phyloP scores from a whole-genome alignment of 2,329 filamentous ascomycete species.

The Phaeophleospora eucalypticola region DNA sequence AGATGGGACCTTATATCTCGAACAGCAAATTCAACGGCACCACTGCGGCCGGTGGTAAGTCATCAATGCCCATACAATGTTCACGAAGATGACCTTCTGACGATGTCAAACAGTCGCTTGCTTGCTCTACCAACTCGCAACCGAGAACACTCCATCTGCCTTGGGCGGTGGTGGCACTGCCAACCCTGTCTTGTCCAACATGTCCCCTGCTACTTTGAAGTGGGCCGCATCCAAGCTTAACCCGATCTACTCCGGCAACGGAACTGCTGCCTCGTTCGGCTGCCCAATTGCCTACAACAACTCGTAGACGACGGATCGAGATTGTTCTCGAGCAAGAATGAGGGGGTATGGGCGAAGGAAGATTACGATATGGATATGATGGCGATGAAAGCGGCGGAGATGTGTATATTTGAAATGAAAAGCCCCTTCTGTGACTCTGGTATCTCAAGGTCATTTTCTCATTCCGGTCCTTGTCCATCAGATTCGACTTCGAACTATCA shows the following conservation, averaged over 20 bases:
- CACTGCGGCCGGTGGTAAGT: slow-evolving; percentile 20
- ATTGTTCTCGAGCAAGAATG: background rate
- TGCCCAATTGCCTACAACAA: slow-evolving; percentile 10
- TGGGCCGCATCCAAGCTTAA: slow-evolving; percentile 15
- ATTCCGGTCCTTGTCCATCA: no score
- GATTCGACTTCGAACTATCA: no score
- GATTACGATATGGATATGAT: no score
- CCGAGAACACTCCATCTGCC: slow-evolving; percentile 22
- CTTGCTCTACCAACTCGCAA: slow-evolving; percentile 41
- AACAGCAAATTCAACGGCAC: slow-evolving; percentile 35
- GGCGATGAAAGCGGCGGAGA: no score
- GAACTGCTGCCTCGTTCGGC: slow-evolving; percentile 5
- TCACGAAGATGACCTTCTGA: no score
- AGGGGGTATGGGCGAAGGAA: no score
- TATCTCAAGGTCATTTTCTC: no score
- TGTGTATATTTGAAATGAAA: no score
- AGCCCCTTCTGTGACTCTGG: no score
- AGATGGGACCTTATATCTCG: slow-evolving; percentile 34
- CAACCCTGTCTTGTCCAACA: no score
- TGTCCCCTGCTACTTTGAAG: slow-evolving; percentile 7
- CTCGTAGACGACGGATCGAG: background rate
- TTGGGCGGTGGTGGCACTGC: slow-evolving; percentile 12
- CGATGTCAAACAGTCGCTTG: no score
- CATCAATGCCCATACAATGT: no score
- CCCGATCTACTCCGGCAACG: slow-evolving; percentile 12